Percentiles rank a stretch among this genome's conserved stretches.
Evolutionary conservation across 164 flowering plant genomes (phyloP).

Genomic region (Magnolia kwangsiensis): DNA sequence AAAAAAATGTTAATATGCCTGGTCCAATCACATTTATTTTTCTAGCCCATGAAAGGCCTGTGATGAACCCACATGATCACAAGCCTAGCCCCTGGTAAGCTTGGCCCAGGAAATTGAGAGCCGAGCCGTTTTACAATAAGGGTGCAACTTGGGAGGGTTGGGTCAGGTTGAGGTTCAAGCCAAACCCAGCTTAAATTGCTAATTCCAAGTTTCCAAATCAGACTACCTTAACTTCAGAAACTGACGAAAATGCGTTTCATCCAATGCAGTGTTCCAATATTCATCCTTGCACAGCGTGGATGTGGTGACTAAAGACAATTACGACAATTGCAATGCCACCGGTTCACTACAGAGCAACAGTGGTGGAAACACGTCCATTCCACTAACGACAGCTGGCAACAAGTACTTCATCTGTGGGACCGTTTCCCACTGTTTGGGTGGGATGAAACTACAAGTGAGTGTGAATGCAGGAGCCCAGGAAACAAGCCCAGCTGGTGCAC

Average conservation of each 20-base stretch:
- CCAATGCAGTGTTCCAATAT: conserved; percentile 57
- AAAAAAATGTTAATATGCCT: too few species aligned
- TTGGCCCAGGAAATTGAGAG: too few species aligned
- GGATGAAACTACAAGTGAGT: conserved; percentile 50
- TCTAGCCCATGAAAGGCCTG: too few species aligned
- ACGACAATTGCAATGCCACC: conserved; percentile 30
- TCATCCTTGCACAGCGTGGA: conserved; percentile 48
- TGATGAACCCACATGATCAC: too few species aligned
- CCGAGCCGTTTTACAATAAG: too few species aligned
- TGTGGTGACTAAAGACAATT: conserved; percentile 32
- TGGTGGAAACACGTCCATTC: conserved; percentile 35
- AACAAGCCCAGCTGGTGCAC: conserved; percentile 36
- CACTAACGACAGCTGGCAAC: conserved; percentile 33
- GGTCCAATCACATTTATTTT: too few species aligned
- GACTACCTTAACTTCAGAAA: too few species aligned
- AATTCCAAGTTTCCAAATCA: too few species aligned
- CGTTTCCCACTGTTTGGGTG: conserved; percentile 37
- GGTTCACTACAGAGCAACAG: conserved; percentile 21
- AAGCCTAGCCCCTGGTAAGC: too few species aligned
- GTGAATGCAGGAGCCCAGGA: conserved; percentile 23
- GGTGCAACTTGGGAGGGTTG: too few species aligned
- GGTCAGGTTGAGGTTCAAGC: too few species aligned
- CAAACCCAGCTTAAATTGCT: too few species aligned
- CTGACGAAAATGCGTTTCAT: not conserved
- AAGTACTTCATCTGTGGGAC: conserved; percentile 57